Evolutionary conservation across 2,329 filamentous ascomycete genomes (phyloP), one percentile per base, ranked within the genome.

Genomic region (Ramularia endophylla): DNA sequence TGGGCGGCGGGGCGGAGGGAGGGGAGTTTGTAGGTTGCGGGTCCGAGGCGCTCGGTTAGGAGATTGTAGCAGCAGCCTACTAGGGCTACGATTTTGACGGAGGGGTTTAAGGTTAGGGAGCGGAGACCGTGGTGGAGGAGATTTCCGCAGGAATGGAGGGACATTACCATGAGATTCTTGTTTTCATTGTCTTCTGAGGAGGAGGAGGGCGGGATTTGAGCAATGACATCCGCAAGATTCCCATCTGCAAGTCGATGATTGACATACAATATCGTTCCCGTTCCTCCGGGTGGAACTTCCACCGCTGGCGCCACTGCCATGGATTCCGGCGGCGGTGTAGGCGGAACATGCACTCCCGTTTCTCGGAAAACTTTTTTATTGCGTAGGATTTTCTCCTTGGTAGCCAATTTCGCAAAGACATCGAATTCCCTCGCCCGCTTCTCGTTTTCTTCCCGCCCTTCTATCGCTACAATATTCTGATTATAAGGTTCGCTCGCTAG

Each of bases 31-130:
- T 86, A 90, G 0, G 87, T 88, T 13, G 87, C 84, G 2, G 88
- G 86, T 0, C 87, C 86, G 9, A 95, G 77, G 43, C 86, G 81
- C 65, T 97, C 92, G 0, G 90, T 95, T 53, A 97, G 70, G 5
- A 97, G 78, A 57, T 98, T 98, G 73, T 98, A 97, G 72, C 92
- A 98, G 70, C 92, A 98, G 34, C 92, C 92, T 46, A 98, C 87
- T 60, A 98, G 89, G 43, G 90, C 90, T 16, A 97, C 83, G n/a
- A 88, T 87, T 22, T 80, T 79, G 41, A 97, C 89, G 4, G 81
- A 77, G 0, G 85, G 83, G 59, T 95, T 97, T 43, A 94, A 68
- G 2, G 89, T 67, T 15, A 98, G 75, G 1, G 90, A 94, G 11
- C 87, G 81, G 43, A 98, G 82, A 8, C 86, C 92, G 60, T 94